Evolutionary conservation across 2,329 filamentous ascomycete species (phyloP), one percentile per base, ranked within the genome.

Genomic region (Colletotrichum sp.): DNA sequence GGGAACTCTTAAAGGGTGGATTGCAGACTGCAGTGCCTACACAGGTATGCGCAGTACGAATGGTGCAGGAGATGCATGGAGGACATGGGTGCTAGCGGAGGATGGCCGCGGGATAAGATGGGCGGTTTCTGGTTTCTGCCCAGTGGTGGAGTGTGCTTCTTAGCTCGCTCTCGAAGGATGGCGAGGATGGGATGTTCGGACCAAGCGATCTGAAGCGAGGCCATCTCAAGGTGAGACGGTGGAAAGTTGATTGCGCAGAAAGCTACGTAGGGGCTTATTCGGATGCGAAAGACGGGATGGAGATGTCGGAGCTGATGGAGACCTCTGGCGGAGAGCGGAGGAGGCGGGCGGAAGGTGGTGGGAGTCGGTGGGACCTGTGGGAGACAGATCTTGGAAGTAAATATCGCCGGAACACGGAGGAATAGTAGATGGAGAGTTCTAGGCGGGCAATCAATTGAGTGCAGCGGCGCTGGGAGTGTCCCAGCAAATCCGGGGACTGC

Each of bases 101-200:
- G 34, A 67, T 66, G 68, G n/a, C 27, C 16, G 29, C 29, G 24
- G 61, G 21, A 55, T 54, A 21, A 34, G 18, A 47, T 47, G 38
- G 38, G 38, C 38, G 38, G 38, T 47, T 57, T 36, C 47, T 66
- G n/a, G 51, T 47, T 36, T 33, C 55, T 59, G 55, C 55, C 27
- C 18, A 8, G 57, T 13, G 29, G 27, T 47, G 34, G 47, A 29
- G 29, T 63, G 68, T 34, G 47, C 51, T 21, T 31, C 29, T 59
- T 34, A 58, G 65, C 54, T 29, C 65, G 12, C n/a, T 29, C 27
- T n/a, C 18, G 8, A 34, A 31, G 38, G 64, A 69, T 33, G 47
- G 51, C 33, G 47, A 72, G 57, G 58, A 69, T 64, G 58, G 47
- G 66, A 69, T 51, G 70, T 63, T 72, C 57, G 57, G 58, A 63